These are phyloP conservation scores for Piper betle DNA, from an alignment of 164 flowering plant genomes.

Conservation along the genomic window DNA sequence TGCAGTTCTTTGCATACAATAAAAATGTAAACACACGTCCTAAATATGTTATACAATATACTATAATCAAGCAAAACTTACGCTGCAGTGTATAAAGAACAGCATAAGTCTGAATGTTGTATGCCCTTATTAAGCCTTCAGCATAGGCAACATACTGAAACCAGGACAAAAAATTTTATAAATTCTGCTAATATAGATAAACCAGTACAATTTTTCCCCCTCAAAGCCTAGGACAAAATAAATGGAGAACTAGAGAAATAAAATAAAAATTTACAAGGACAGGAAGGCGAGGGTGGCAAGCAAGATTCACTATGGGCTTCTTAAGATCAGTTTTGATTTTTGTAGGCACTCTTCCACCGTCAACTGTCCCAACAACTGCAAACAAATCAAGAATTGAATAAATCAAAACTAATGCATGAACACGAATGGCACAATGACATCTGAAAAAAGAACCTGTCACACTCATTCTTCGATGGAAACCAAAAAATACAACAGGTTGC, in stretches of 20 bases:
- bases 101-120: slow-evolving; percentile 91
- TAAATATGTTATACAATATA: neutral
- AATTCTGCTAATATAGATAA: neutral
- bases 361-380: slow-evolving; percentile 96
- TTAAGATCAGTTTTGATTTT: slow-evolving; percentile 96
- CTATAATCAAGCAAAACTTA: slow-evolving; percentile 27
- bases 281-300: slow-evolving; percentile 98
- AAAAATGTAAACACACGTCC: neutral
- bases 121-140: slow-evolving; percentile 92
- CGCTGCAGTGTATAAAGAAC: slow-evolving; percentile 91
- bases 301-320: slow-evolving; percentile 92
- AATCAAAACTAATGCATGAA: slow-evolving; percentile 7
- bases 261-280: slow-evolving; percentile 43
- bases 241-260: neutral
- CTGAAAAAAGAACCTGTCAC: slow-evolving; percentile 64
- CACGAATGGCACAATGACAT: neutral
- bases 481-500: slow-evolving; percentile 94
- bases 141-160: slow-evolving; percentile 95
- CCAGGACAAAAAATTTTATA: slow-evolving; percentile 4
- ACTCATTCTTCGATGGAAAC: slow-evolving; percentile 91
- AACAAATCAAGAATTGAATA: slow-evolving; percentile 11
- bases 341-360: slow-evolving; percentile 92
- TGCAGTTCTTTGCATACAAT: neutral
- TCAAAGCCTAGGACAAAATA: neutral
- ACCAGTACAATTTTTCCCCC: neutral